Evolutionary conservation across 305 asterid genomes (phyloP).

Genomic region (Fraxinus latifolia): DNA sequence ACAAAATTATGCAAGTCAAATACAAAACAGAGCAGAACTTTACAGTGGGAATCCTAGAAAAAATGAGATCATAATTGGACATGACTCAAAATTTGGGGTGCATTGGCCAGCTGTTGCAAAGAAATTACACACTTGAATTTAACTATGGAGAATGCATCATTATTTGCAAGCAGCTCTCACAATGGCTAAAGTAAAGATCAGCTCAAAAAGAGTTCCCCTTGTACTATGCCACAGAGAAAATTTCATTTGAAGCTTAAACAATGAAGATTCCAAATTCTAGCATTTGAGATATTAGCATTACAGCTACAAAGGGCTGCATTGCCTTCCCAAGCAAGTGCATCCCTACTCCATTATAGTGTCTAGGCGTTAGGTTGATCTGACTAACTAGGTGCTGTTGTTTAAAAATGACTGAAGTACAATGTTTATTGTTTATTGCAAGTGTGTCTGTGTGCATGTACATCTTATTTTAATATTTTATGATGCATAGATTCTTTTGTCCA

Average conservation of each 20-base stretch:
- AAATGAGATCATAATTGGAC: background rate
- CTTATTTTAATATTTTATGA: background rate
- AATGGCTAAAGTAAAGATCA: background rate
- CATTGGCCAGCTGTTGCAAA: background rate
- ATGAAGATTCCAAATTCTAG: background rate
- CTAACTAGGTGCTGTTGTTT: background rate
- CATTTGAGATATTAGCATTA: background rate
- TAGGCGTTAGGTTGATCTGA: background rate
- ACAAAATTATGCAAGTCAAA: slow-evolving; percentile 22
- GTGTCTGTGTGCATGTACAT: background rate
- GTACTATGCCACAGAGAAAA: background rate
- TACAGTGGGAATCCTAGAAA: background rate
- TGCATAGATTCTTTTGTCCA: background rate
- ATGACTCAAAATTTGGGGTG: background rate
- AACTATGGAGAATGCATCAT: background rate
- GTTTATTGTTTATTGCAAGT: background rate
- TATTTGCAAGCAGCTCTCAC: background rate
- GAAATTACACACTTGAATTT: background rate
- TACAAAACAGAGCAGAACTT: background rate
- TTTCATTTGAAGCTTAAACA: background rate
- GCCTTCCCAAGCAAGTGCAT: background rate
- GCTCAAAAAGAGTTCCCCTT: background rate
- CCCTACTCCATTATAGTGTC: background rate
- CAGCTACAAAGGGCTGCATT: background rate
- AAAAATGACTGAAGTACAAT: background rate